Evolutionary conservation across 176 grass and related monocot genomes (phyloP).

Genomic region (Carex littledalei): DNA sequence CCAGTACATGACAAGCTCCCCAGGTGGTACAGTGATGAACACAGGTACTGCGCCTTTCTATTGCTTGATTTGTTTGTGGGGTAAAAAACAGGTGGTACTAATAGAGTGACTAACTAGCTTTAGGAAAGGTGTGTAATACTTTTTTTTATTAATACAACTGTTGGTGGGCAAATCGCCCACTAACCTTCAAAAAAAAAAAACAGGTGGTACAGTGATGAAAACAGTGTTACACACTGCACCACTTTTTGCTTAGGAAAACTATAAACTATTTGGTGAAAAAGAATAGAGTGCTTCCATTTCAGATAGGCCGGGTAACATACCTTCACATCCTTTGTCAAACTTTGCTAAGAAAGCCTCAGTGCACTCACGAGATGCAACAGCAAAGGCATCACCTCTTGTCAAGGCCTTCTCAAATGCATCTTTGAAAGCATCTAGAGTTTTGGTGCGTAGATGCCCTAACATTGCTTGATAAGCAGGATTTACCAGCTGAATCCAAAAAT

Average conservation of each 20-base stretch:
- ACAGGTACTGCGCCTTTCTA: background rate
- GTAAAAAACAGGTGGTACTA: background rate
- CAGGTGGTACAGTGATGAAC: background rate
- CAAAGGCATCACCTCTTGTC: slow-evolving; percentile 70
- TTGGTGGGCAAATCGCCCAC: too few species aligned
- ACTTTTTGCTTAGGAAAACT: background rate
- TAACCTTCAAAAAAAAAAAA: background rate
- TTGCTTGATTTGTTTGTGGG: background rate
- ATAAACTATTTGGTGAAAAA: background rate
- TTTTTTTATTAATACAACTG: too few species aligned
- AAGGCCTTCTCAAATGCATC: slow-evolving; percentile 70
- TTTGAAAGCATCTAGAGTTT: slow-evolving; percentile 75
- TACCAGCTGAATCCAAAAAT: slow-evolving; percentile 50
- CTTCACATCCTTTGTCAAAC: slow-evolving; percentile 86
- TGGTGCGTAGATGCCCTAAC: slow-evolving; percentile 70
- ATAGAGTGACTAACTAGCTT: too few species aligned
- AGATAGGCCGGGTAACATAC: slow-evolving; percentile 29
- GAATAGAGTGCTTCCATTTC: background rate
- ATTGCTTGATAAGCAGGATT: slow-evolving; percentile 85
- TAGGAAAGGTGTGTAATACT: too few species aligned
- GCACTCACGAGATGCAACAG: slow-evolving; percentile 53
- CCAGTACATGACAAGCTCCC: background rate
- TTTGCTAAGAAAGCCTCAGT: slow-evolving; percentile 53
- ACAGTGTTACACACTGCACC: background rate
- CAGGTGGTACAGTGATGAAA: background rate